Evolutionary conservation across 257 asterid species (phyloP), one percentile per base, ranked within the genome.

Genomic region (Nicotiana tabacum): DNA sequence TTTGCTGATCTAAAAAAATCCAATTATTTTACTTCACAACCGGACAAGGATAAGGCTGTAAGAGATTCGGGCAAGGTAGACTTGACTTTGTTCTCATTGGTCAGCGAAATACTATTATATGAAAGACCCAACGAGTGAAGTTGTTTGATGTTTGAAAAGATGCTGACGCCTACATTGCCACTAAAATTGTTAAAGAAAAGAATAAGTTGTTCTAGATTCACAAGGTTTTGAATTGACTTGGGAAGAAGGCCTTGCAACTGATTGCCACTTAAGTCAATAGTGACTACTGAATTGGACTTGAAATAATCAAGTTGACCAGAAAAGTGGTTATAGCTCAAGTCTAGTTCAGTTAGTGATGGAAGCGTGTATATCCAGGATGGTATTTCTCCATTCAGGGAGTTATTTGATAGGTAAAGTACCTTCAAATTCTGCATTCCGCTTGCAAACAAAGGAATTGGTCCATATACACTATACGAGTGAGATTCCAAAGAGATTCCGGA

Each of bases 291-390:
- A 9, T 61, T 66, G 74, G 33, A 80, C 32, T 84, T 60, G 29
- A 84, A 85, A 58, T 85, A 83, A 9, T 35, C n/a, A 21, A 85
- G 37, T 35, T 81, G 57, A 18, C 87, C 83, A 6, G 83, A 64
- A 61, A 84, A 77, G 35, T 84, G 48, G 37, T 81, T 84, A 33
- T 32, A 33, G 0, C 27, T 9, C 27, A 84, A 77, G 77, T 10
- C 13, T 66, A 84, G n/a, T 60, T 18, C 48, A 32, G 9, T 56
- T 43, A 80, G 39, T 17, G 84, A 80, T 13, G 87, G 87, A 74
- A 81, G 84, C 58, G 67, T 16, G 46, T 61, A 84, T 46, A 81
- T 8, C 82, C 82, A 70, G 48, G 82, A 39, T 17, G 84, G 87
- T 80, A 72, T 17, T 62, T 61, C 61, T 32, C 87, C 70, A 27